Conservation (phyloP, 2,329 filamentous ascomycete species). For the Fusarium anthophilum region DNA sequence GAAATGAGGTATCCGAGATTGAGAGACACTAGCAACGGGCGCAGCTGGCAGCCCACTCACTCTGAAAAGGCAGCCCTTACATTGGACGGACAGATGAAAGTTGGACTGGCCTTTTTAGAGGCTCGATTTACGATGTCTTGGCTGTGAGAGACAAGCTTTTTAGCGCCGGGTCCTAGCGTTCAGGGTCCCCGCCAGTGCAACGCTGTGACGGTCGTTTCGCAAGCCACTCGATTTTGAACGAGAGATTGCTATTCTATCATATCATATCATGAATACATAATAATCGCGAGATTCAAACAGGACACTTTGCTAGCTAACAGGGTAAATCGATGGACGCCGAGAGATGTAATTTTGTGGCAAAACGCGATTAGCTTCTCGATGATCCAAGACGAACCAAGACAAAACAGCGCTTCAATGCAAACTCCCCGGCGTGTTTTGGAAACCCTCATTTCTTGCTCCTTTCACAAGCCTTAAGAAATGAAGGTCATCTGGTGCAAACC, state of each 20-base stretch:
- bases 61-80: neutral
- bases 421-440: neutral
- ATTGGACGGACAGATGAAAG: neutral
- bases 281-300: no score
- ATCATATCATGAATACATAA: neutral
- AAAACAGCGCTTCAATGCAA: neutral
- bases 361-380: neutral
- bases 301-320: no score
- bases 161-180: neutral
- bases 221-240: neutral
- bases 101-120: neutral
- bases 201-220: neutral
- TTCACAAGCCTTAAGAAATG: no score
- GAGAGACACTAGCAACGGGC: neutral
- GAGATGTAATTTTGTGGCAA: no score
- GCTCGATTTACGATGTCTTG: neutral
- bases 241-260: neutral
- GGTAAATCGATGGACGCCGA: accelerated
- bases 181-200: neutral
- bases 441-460: neutral
- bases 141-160: neutral
- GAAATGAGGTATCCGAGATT: neutral
- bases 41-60: neutral
- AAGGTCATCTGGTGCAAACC: neutral
- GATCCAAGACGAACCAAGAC: accelerated